Evolutionary conservation across 2,329 filamentous ascomycete species (phyloP), one percentile per base, ranked within the genome.

Genomic region (Diaporthe nobilis): DNA sequence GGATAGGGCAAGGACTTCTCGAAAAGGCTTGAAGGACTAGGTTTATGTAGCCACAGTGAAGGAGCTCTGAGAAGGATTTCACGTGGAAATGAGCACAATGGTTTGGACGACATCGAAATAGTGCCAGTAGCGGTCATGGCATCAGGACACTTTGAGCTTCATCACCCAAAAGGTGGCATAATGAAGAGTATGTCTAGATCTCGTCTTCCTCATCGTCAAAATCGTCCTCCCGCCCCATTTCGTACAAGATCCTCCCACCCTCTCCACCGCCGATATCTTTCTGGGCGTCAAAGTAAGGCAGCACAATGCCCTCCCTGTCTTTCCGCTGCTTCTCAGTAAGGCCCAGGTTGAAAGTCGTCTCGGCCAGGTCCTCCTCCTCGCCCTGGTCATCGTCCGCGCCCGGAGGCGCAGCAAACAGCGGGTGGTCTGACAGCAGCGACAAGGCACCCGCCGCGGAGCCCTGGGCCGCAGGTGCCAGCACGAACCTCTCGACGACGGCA

Each of bases 231-330:
- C 92, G 91, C 1, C 96, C 96, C 94, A 98, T 98, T 80, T 98
- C 96, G 83, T 99, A 99, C 81, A 99, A 82, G 78, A 99, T 99
- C 77, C 96, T 90, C 0, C 97, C 97, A 6, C 97, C 96, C 80
- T 98, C 95, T 0, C 96, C 96, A 0, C 91, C 90, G 1, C 92
- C 93, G 71, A 92, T 90, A 65, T 93, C 93, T 72, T 92, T 94
- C 88, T 99, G 97, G 34, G 97, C 97, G 86, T 99, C 97, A 84
- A 97, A 98, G 83, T 99, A 98, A 22, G 97, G 97, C 83, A 98
- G 83, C 55, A 98, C 94, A 12, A 99, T 94, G 0, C 94, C 94
- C 80, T 98, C 96, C 37, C 97, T 88, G 70, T 98, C 96, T 78
- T 90, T 89, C 80, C 94, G 90, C 86, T 99, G 97, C 86, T 97